phyloP scores from a whole-genome alignment of 352 stramenopile species.

The Phytopythium oedochilum region DNA sequence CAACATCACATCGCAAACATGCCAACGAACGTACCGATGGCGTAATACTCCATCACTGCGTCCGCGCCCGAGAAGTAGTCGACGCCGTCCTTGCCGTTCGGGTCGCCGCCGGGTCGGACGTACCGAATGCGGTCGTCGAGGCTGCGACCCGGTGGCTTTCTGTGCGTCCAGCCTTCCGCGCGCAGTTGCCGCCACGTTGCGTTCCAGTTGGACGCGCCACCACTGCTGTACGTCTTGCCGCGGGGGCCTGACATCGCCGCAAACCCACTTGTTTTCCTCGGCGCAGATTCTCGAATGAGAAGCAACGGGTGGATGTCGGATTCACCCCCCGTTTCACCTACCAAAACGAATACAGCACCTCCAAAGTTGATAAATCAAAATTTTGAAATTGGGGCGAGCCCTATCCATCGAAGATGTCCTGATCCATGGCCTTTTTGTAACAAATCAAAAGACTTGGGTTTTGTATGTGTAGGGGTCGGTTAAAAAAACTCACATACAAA shows the following conservation, averaged over 20 bases:
- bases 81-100: background rate
- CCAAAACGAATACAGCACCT: background rate
- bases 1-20: background rate
- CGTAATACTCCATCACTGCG: background rate
- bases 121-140: background rate
- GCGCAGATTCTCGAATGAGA: constrained; percentile 1
- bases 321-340: too few species aligned
- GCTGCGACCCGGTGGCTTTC: background rate
- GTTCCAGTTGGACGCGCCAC: background rate
- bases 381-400: background rate
- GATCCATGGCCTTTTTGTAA: background rate
- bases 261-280: background rate
- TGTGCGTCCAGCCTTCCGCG: background rate
- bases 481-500: constrained; percentile 13
- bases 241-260: too few species aligned
- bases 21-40: background rate
- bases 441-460: constrained; percentile 1
- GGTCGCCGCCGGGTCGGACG: background rate
- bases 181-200: background rate
- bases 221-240: background rate
- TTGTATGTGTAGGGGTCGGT: constrained; percentile 5
- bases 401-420: background rate
- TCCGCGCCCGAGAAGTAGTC: background rate
- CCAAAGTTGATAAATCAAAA: too few species aligned
- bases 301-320: background rate